Percentiles rank a stretch among this genome's conserved stretches.
phyloP scores from a whole-genome alignment of 306 rosid species.

The Hippophae tibetana region DNA sequence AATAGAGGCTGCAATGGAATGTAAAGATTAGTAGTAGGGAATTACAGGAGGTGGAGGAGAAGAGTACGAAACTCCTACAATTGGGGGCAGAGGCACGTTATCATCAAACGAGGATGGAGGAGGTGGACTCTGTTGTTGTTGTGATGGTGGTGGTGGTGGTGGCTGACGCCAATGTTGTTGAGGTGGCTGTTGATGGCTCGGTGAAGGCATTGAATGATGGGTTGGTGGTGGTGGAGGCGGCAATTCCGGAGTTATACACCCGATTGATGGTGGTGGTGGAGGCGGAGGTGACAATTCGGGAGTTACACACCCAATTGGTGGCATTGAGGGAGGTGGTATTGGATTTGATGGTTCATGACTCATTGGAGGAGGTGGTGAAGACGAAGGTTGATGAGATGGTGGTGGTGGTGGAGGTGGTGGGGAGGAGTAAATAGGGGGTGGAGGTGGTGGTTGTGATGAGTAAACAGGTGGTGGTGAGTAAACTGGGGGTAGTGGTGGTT shows the following conservation, averaged over 20 bases:
- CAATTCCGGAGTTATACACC: conserved; percentile 11
- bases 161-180: conserved; percentile 13
- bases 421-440: conserved; percentile 7
- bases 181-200: conserved; percentile 10
- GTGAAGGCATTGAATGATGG: neutral
- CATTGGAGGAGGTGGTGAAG: conserved; percentile 8
- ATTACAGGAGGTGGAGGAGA: conserved; percentile 21
- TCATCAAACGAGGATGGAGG: conserved; percentile 4
- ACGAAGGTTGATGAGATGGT: neutral
- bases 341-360: too few relatives aligned
- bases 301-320: conserved; percentile 5
- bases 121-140: conserved; percentile 11
- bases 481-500: neutral
- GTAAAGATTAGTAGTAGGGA: conserved; percentile 10
- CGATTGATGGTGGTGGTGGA: conserved; percentile 10
- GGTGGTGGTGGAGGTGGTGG: neutral
- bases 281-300: neutral
- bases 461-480: neutral
- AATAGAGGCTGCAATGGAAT: too few relatives aligned
- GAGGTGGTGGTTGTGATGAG: conserved; percentile 6
- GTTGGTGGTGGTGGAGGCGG: conserved; percentile 8
- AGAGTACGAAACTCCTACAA: conserved; percentile 14
- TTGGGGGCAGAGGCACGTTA: conserved; percentile 20
- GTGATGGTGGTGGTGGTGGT: conserved; percentile 9
- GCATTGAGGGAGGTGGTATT: neutral